Base-by-base conservation (phyloP, 1,284 basidiomycete genomes). In the Heterobasidion irregulare region DNA sequence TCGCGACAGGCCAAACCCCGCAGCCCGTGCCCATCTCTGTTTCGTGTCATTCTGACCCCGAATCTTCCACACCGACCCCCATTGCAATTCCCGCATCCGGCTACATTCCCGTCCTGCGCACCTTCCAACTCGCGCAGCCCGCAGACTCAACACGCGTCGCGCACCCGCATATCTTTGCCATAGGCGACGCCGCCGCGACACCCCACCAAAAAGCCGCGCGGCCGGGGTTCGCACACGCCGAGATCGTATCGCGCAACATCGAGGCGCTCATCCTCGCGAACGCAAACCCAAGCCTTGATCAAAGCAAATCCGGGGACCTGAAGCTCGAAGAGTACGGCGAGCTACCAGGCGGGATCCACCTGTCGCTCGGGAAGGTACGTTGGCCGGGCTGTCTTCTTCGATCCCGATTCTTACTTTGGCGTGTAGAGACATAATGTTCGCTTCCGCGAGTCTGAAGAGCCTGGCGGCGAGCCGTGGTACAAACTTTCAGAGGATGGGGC, bases 131-230 rank as follows among this genome's bases (percentile, higher is more conserved):
- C 49, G 44, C 55, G 26, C 64, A 68, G 45, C 46, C 59, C 9
- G 59, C 59, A 8, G 71, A 64, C 53, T 64, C 69, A 26, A 44
- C 55, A 33, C 64, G 68, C 46, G 46, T 59, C 10, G 59, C 59
- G 8, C 71, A 64, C 53, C 65, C 69, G 1, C 66, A 70, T 50
- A 61, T 76, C 6, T 78, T 74, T 56, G 71, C 73, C 4, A 63
- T 76, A n/a, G 76, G 77, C 13, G 75, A 78, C 57, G 68, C 76
- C 44, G 75, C 75, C 1, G 72, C 72, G 35, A 70, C 72, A 6
- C 68, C 70, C 0, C 72, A 68, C 2, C 71, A 71, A 57, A 76
- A 76, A 61, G 73, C 75, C 1, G 76, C 66, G n/a, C 57, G 65
- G 8, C 64, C 66, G 0, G 69, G 62, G 8, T 49, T 52, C 15